These are phyloP conservation scores for Paspalum notatum DNA, from an alignment of 176 grass and related monocot species.

Conservation along the genomic window DNA sequence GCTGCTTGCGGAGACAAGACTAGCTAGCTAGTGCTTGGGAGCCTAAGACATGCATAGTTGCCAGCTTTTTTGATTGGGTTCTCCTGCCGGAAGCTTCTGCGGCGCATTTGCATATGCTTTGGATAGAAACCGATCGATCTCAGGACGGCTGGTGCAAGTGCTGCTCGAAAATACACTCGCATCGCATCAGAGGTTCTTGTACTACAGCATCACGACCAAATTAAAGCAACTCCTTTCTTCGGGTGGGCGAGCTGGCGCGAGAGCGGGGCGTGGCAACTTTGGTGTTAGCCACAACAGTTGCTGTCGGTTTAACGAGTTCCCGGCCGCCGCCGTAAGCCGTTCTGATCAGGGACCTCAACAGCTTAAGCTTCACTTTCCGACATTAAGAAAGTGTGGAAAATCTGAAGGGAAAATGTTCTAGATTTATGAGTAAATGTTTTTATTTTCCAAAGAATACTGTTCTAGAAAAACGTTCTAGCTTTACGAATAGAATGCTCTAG, in stretches of 20 bases:
- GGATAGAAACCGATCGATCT: neutral
- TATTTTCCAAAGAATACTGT: too few relatives aligned
- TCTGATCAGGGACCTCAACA: too few relatives aligned
- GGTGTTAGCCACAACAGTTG: neutral
- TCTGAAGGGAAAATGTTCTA: too few relatives aligned
- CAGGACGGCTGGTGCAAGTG: neutral
- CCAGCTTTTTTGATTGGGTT: neutral
- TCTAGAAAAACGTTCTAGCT: too few relatives aligned
- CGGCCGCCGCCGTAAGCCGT: neutral
- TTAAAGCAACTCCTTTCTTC: neutral
- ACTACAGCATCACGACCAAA: neutral
- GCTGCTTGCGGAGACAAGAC: neutral
- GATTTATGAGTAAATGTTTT: too few relatives aligned
- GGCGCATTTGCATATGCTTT: neutral
- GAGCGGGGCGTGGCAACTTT: neutral
- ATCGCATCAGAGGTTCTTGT: conserved; percentile 20
- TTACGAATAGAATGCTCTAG: too few relatives aligned
- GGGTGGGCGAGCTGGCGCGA: neutral
- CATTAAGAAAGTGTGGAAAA: too few relatives aligned
- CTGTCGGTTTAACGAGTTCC: neutral
- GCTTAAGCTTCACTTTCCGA: too few relatives aligned
- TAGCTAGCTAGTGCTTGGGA: too few relatives aligned
- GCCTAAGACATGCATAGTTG: neutral
- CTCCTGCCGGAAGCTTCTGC: conserved; percentile 10
- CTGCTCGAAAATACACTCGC: neutral